These are phyloP conservation scores for Acmispon strigosus DNA, from an alignment of 306 rosid genomes.

Conservation along the genomic window DNA sequence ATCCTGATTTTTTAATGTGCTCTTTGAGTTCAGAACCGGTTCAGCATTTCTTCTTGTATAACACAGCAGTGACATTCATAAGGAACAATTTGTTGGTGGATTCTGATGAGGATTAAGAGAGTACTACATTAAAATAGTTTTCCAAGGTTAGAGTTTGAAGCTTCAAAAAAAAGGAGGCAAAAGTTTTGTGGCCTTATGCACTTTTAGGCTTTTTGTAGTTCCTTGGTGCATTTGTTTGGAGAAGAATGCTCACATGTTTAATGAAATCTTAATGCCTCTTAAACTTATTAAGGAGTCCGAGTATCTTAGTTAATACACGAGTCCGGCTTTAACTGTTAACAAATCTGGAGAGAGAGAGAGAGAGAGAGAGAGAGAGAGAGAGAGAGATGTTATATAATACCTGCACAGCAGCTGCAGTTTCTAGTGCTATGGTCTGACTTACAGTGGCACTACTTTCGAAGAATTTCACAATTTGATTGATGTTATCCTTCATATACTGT, in stretches of 20 bases:
- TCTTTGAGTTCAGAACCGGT: neutral
- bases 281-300: neutral
- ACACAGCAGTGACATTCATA: neutral
- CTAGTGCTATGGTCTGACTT: slow-evolving; percentile 83
- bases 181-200: neutral
- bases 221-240: slow-evolving; percentile 8
- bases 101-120: neutral
- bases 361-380: neutral
- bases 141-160: neutral
- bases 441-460: slow-evolving; percentile 71
- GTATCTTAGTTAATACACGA: neutral
- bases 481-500: slow-evolving; percentile 84
- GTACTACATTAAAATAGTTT: neutral
- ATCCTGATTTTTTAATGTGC: neutral
- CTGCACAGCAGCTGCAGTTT: slow-evolving; percentile 97
- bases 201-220: neutral
- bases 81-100: neutral
- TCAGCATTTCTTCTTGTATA: neutral
- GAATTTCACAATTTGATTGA: slow-evolving; percentile 73
- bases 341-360: neutral
- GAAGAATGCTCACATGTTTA: neutral
- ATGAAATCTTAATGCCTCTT: neutral
- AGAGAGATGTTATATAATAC: slow-evolving; percentile 31
- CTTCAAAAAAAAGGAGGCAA: neutral
- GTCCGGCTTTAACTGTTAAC: slow-evolving; percentile 19